Evolutionary conservation across 441 rosid species (phyloP).

Genomic region (Syzygium malaccense): DNA sequence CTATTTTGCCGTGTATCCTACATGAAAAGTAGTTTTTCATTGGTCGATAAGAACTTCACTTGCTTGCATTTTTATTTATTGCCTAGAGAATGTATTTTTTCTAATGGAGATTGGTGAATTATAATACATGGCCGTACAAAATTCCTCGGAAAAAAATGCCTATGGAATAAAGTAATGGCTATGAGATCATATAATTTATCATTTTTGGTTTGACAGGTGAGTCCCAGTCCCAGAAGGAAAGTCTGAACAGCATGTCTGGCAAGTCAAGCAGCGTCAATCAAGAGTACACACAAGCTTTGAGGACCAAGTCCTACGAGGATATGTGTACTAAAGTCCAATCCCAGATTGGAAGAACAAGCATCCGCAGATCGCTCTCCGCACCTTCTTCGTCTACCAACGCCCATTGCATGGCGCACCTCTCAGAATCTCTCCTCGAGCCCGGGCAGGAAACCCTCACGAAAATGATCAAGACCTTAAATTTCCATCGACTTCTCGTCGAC

Average conservation of each 20-base stretch:
- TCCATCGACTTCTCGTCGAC: constrained; percentile 35
- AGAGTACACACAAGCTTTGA: constrained; percentile 79
- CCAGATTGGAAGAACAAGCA: constrained; percentile 25
- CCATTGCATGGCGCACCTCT: constrained; percentile 25
- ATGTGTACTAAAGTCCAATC: constrained; percentile 51
- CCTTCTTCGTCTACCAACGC: constrained; percentile 21
- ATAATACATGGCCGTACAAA: neutral
- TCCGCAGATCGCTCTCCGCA: constrained; percentile 21
- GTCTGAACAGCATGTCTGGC: constrained; percentile 22
- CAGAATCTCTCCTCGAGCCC: constrained; percentile 64
- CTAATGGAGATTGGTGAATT: neutral
- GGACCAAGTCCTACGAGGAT: constrained; percentile 69
- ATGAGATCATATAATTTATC: neutral
- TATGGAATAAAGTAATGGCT: neutral
- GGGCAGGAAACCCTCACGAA: constrained; percentile 32
- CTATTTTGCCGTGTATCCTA: neutral
- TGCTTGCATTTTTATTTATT: neutral
- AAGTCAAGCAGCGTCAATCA: constrained; percentile 46
- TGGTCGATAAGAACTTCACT: neutral
- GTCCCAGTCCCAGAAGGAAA: constrained; percentile 27
- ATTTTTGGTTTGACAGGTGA: constrained; percentile 26
- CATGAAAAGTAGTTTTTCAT: neutral
- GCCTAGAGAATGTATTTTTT: neutral
- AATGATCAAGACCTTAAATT: constrained; percentile 22
- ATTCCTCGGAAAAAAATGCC: neutral